Evolutionary conservation across 305 asterid species (phyloP).

Genomic region (Rubia tinctorum): DNA sequence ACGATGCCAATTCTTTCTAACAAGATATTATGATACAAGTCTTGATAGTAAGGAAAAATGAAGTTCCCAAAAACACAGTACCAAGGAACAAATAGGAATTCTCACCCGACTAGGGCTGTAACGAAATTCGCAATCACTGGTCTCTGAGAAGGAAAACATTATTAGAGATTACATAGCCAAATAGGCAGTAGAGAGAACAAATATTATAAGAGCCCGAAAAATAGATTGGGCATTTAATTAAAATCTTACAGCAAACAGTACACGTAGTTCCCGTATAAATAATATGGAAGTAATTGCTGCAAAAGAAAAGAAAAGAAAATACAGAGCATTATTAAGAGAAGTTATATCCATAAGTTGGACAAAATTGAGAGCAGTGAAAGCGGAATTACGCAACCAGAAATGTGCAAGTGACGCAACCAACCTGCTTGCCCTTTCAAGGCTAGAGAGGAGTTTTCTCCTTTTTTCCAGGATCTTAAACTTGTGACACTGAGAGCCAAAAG

Average conservation of each 20-base stretch:
- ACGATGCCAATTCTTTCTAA: neutral
- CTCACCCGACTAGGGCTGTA: constrained; percentile 59
- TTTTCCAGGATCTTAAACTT: constrained; percentile 82
- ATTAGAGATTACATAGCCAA: constrained; percentile 10
- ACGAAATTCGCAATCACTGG: constrained; percentile 46
- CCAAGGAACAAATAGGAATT: neutral
- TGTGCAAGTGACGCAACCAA: constrained; percentile 16
- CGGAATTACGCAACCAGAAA: neutral
- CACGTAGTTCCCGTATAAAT: constrained; percentile 62
- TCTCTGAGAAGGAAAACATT: constrained; percentile 55
- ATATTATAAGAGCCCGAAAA: neutral
- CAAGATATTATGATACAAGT: neutral
- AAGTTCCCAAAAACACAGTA: neutral
- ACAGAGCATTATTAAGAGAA: constrained; percentile 4
- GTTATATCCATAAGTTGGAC: neutral
- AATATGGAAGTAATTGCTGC: constrained; percentile 82
- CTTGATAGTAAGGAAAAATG: neutral
- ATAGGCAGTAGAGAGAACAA: neutral
- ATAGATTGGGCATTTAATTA: neutral
- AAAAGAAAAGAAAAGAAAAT: constrained; percentile 20
- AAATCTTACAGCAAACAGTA: constrained; percentile 52
- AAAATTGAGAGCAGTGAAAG: neutral
- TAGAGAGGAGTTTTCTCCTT: constrained; percentile 56
- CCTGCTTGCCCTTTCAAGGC: constrained; percentile 90
- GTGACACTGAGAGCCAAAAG: constrained; percentile 85